Conservation (phyloP, 2,329 filamentous ascomycete species). For the Eutypella sp. region DNA sequence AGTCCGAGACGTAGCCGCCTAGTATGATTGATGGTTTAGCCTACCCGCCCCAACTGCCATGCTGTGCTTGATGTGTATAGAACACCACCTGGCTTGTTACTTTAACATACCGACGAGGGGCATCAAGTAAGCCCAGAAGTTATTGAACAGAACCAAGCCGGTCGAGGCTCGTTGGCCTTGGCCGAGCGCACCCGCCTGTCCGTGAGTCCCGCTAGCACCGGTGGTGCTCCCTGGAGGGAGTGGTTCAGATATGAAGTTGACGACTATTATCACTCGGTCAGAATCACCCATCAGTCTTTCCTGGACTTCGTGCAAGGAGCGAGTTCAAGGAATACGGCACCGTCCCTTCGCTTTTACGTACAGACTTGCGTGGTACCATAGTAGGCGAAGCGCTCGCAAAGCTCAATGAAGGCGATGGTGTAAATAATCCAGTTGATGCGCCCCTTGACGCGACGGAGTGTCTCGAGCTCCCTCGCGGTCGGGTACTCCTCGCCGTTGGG, state of each 20-base stretch:
- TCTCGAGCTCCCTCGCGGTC: slow-evolving; percentile 48
- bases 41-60: neutral
- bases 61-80: neutral
- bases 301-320: neutral
- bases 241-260: slow-evolving; percentile 59
- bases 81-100: slow-evolving; percentile 2
- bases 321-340: neutral
- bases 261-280: slow-evolving; percentile 32
- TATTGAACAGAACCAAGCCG: slow-evolving; percentile 24
- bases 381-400: slow-evolving; percentile 61
- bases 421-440: slow-evolving; percentile 50
- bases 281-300: neutral
- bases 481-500: slow-evolving; percentile 37
- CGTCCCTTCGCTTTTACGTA: slow-evolving; percentile 28
- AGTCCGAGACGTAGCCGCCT: slow-evolving; percentile 50
- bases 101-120: slow-evolving; percentile 22
- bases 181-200: slow-evolving; percentile 49
- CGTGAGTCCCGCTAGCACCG: slow-evolving; percentile 37
- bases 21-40: too few relatives aligned
- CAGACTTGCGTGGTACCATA: slow-evolving; percentile 59
- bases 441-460: slow-evolving; percentile 48
- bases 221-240: slow-evolving; percentile 44
- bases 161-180: slow-evolving; percentile 30
- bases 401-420: slow-evolving; percentile 58
- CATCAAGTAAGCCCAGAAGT: slow-evolving; percentile 28